Evolutionary conservation across 1,284 basidiomycete species (phyloP).

Genomic region (Tilletiaria anomala): DNA sequence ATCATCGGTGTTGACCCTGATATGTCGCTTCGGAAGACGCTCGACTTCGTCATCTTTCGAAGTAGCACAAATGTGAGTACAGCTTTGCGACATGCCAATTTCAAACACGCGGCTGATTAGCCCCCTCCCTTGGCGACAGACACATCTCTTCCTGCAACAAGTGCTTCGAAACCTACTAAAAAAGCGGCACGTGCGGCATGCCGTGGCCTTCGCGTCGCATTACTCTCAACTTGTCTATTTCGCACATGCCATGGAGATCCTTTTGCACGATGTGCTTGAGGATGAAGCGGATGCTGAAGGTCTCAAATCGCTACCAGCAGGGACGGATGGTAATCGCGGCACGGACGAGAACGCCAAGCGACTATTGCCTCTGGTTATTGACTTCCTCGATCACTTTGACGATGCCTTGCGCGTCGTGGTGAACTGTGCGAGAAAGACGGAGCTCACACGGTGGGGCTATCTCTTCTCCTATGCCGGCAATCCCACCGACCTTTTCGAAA

Average conservation of each 20-base stretch:
- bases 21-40: conserved; percentile 56
- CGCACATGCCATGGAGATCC: conserved; percentile 79
- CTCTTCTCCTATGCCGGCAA: conserved; percentile 95
- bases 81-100: not conserved
- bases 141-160: conserved; percentile 86
- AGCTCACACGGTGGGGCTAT: conserved; percentile 74
- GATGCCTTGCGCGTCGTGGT: conserved; percentile 81
- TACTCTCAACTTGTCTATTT: conserved; percentile 85
- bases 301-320: not conserved
- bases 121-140: conserved; percentile 46
- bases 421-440: conserved; percentile 89
- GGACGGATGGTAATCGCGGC: not conserved
- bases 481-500: conserved; percentile 78
- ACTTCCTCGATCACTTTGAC: conserved; percentile 89
- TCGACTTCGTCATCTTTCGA: conserved; percentile 83
- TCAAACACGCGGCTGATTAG: no score
- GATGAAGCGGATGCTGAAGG: conserved; percentile 52
- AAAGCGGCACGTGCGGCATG: conserved; percentile 39
- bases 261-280: conserved; percentile 84
- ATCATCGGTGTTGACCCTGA: conserved; percentile 92
- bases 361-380: conserved; percentile 57
- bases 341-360: not conserved
- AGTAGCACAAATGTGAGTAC: conserved; percentile 66
- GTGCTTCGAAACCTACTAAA: conserved; percentile 70
- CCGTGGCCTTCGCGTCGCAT: conserved; percentile 69